Conservation (phyloP, 805 yeast species). For the Lachancea lanzarotensis region DNA sequence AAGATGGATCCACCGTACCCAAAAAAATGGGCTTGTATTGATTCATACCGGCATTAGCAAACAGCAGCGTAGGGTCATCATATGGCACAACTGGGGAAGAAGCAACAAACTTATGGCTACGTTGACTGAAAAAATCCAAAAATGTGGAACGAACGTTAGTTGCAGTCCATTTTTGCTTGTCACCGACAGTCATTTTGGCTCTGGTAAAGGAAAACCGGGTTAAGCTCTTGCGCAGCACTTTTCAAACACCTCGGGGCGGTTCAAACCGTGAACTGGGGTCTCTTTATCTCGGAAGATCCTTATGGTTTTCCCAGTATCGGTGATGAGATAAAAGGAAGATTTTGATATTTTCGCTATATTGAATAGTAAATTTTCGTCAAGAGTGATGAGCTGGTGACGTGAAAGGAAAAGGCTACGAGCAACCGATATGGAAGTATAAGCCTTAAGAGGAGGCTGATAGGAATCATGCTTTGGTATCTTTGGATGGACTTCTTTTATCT, state of each 20-base stretch:
- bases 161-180: slow-evolving; percentile 44
- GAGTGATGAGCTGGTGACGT: not conserved
- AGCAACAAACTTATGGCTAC: slow-evolving; percentile 75
- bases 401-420: too few species aligned
- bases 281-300: not conserved
- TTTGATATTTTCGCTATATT: too few species aligned
- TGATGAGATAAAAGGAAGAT: too few species aligned
- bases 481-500: too few species aligned
- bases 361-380: too few species aligned
- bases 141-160: slow-evolving; percentile 69
- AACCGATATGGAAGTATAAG: too few species aligned
- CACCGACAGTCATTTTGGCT: slow-evolving; percentile 28
- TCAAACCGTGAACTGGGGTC: not conserved
- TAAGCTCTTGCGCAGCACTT: slow-evolving; percentile 6
- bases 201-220: slow-evolving; percentile 7
- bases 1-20: slow-evolving; percentile 94
- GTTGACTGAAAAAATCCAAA: slow-evolving; percentile 66
- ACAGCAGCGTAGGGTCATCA: slow-evolving; percentile 93
- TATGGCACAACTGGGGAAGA: slow-evolving; percentile 95
- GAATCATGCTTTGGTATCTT: too few species aligned
- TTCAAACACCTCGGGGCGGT: not conserved
- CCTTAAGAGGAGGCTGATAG: too few species aligned
- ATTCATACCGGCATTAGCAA: slow-evolving; percentile 99
- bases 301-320: not conserved
- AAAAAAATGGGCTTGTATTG: slow-evolving; percentile 96